A percentile compares a stretch with the other conserved stretches of the same genome.
Evolutionary conservation across 2,329 filamentous ascomycete species (phyloP).

Genomic region (Oidium heveae): DNA sequence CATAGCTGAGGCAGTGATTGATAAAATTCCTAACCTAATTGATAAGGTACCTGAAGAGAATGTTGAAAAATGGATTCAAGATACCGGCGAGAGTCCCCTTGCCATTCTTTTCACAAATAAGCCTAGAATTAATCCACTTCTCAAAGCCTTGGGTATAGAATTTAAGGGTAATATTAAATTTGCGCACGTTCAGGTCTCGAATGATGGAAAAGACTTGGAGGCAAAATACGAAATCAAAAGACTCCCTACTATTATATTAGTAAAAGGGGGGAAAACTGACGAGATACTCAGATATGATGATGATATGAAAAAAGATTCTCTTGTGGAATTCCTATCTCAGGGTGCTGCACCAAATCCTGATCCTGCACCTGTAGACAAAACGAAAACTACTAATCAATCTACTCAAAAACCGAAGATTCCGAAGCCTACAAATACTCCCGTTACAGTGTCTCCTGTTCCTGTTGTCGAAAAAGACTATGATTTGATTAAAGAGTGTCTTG

Average conservation of each 20-base stretch:
- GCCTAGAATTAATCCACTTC: slow-evolving; percentile 57
- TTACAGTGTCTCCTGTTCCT: slow-evolving; percentile 35
- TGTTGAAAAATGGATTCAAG: slow-evolving; percentile 45
- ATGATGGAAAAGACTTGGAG: slow-evolving; percentile 50
- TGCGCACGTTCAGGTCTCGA: slow-evolving; percentile 44
- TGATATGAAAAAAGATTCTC: slow-evolving; percentile 59
- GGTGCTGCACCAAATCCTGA: slow-evolving; percentile 58
- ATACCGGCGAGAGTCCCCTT: slow-evolving; percentile 46
- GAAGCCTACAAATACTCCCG: slow-evolving; percentile 22
- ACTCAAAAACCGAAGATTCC: slow-evolving; percentile 15
- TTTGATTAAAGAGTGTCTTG: slow-evolving; percentile 47
- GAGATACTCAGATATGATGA: slow-evolving; percentile 53
- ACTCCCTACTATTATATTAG: slow-evolving; percentile 58
- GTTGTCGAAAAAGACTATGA: slow-evolving; percentile 36
- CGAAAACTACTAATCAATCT: slow-evolving; percentile 19
- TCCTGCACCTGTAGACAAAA: slow-evolving; percentile 25
- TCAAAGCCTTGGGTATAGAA: slow-evolving; percentile 73
- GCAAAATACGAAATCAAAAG: slow-evolving; percentile 50
- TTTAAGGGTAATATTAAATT: slow-evolving; percentile 59
- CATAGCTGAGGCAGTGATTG: slow-evolving; percentile 65
- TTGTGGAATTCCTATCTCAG: slow-evolving; percentile 64
- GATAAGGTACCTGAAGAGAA: slow-evolving; percentile 58
- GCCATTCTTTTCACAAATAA: slow-evolving; percentile 87
- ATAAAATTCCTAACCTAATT: slow-evolving; percentile 82
- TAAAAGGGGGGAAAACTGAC: slow-evolving; percentile 41